phyloP scores from a whole-genome alignment of 2,329 filamentous ascomycete species.

The Cordyceps fumosorosea region DNA sequence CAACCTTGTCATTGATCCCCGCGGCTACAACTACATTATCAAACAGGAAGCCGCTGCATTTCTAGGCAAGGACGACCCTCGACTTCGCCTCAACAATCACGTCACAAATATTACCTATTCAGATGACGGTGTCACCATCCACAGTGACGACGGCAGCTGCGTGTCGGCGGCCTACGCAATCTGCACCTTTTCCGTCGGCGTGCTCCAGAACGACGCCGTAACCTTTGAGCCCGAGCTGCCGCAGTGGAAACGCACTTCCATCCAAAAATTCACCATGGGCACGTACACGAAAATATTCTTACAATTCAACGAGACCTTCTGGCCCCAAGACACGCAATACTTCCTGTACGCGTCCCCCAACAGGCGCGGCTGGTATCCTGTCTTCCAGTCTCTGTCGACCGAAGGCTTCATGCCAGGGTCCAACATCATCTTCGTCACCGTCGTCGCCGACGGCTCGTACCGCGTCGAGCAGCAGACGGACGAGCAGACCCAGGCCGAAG shows the following conservation, averaged over 20 bases:
- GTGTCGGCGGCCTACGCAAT: constrained; percentile 56
- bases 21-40: constrained; percentile 55
- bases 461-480: constrained; percentile 53
- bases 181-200: constrained; percentile 61
- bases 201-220: constrained; percentile 56
- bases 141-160: constrained; percentile 47
- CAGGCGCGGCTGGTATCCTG: constrained; percentile 40
- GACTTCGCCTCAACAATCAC: constrained; percentile 51
- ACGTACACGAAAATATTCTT: constrained; percentile 70
- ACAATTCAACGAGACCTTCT: constrained; percentile 62
- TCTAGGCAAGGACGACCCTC: constrained; percentile 45
- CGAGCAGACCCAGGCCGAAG: constrained; percentile 49
- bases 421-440: constrained; percentile 60
- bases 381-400: constrained; percentile 57
- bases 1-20: constrained; percentile 53
- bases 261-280: constrained; percentile 60
- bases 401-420: constrained; percentile 53
- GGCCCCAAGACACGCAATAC: constrained; percentile 40
- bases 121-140: constrained; percentile 44
- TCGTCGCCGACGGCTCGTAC: constrained; percentile 50
- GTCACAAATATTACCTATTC: constrained; percentile 50
- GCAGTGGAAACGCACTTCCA: constrained; percentile 56
- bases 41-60: constrained; percentile 51
- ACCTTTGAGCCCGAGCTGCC: constrained; percentile 54
- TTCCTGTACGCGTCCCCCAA: constrained; percentile 39